Percentiles rank a stretch among this genome's conserved stretches.
phyloP scores from a whole-genome alignment of 78 protist species.

The Anaeramoeba flamelloides region DNA sequence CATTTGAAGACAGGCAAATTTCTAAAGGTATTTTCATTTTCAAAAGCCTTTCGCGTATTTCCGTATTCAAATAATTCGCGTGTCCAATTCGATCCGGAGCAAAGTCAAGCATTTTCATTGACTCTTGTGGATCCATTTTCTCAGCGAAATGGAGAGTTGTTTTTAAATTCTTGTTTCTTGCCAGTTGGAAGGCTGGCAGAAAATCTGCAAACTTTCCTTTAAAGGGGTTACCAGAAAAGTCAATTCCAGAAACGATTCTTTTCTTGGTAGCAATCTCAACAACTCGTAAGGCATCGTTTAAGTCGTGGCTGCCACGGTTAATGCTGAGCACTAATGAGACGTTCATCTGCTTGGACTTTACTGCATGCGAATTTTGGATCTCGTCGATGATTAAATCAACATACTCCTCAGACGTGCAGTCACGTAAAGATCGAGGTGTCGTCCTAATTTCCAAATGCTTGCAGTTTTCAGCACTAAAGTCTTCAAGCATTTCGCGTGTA shows the following conservation, averaged over 20 bases:
- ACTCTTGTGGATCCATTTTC: neutral
- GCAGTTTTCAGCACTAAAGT: neutral
- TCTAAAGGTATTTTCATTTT: neutral
- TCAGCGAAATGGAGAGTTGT: neutral
- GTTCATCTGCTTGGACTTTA: neutral
- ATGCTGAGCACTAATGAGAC: neutral
- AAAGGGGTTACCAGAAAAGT: neutral
- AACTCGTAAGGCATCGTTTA: neutral
- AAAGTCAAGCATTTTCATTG: neutral
- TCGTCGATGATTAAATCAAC: neutral
- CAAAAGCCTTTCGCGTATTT: neutral
- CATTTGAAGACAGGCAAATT: neutral
- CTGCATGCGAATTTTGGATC: neutral
- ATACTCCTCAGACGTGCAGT: neutral
- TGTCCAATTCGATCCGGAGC: neutral
- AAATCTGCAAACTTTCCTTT: neutral
- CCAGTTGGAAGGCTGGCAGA: neutral
- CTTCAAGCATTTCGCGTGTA: neutral
- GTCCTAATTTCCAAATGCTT: neutral
- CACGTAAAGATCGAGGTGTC: neutral
- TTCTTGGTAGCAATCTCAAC: neutral
- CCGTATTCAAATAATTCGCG: neutral
- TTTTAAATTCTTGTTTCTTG: neutral
- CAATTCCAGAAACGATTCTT: neutral
- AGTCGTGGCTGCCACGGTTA: neutral